Percentiles rank a stretch among this genome's conserved stretches.
Evolutionary conservation across 2,329 filamentous ascomycete genomes (phyloP).

Genomic region (Cytospora leucostoma): DNA sequence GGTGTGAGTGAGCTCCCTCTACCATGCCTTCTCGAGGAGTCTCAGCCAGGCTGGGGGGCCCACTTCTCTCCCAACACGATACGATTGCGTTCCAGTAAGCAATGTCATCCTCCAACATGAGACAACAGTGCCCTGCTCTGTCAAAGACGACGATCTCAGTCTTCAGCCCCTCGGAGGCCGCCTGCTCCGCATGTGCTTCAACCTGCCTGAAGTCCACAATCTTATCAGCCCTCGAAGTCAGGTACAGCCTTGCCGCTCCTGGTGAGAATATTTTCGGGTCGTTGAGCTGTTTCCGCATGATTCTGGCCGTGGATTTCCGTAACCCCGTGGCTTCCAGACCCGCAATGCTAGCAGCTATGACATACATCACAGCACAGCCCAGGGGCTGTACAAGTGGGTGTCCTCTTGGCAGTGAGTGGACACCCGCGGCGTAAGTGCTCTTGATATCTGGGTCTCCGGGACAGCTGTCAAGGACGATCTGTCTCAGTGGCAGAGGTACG

Average conservation of each 20-base stretch:
- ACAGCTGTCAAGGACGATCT: slow-evolving; percentile 24
- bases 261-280: slow-evolving; percentile 13
- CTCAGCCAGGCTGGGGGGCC: neutral
- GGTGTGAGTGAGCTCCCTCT: neutral
- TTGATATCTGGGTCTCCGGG: slow-evolving; percentile 17
- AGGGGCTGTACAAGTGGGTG: slow-evolving; percentile 18
- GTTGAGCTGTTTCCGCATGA: slow-evolving; percentile 18
- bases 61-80: slow-evolving; percentile 10
- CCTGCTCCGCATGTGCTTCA: slow-evolving; percentile 13
- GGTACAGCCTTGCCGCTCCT: slow-evolving; percentile 19
- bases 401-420: slow-evolving; percentile 8
- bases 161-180: slow-evolving; percentile 11
- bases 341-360: slow-evolving; percentile 8
- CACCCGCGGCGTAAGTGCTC: slow-evolving; percentile 15
- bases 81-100: slow-evolving; percentile 21
- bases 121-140: slow-evolving; percentile 20
- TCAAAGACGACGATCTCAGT: slow-evolving; percentile 12
- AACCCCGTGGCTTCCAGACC: slow-evolving; percentile 19
- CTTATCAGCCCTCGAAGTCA: slow-evolving; percentile 19
- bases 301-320: slow-evolving; percentile 8
- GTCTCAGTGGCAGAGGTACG: slow-evolving; percentile 15
- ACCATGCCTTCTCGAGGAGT: too few species aligned
- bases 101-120: slow-evolving; percentile 18
- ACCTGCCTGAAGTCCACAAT: slow-evolving; percentile 15
- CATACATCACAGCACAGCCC: slow-evolving; percentile 7